phyloP scores from a whole-genome alignment of 202 grass and related monocot species.

The Digitaria exilis region DNA sequence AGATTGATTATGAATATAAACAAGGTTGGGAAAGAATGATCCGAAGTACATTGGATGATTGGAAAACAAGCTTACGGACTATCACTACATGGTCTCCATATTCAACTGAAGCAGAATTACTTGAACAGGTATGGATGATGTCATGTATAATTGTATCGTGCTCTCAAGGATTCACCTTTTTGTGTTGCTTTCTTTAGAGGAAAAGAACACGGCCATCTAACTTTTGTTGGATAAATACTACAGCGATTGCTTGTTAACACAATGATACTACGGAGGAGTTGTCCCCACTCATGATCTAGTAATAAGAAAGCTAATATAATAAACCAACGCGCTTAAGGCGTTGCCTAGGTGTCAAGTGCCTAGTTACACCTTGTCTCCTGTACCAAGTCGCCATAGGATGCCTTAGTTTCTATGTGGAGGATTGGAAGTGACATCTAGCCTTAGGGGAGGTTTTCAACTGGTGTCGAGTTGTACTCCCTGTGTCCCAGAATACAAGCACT shows the following conservation, averaged over 20 bases:
- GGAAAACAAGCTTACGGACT: constrained; percentile 73
- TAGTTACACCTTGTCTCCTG: background rate
- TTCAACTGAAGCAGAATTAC: constrained; percentile 83
- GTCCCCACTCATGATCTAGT: constrained; percentile 6
- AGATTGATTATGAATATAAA: constrained; percentile 91
- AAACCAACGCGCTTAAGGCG: background rate
- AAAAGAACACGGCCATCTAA: background rate
- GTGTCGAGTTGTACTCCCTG: background rate
- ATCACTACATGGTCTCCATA: constrained; percentile 86
- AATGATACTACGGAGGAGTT: background rate
- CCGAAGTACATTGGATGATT: constrained; percentile 63
- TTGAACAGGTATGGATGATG: constrained; percentile 69
- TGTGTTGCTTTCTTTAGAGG: background rate
- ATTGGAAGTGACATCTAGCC: background rate
- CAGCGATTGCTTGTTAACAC: background rate
- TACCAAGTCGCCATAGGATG: too few relatives aligned
- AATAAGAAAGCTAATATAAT: constrained; percentile 2
- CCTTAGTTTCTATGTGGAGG: background rate
- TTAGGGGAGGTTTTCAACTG: constrained; percentile 2
- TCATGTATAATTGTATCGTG: background rate
- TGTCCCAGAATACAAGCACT: background rate
- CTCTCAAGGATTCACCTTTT: background rate
- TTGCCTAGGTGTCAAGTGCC: background rate
- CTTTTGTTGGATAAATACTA: background rate
- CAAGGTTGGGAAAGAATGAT: constrained; percentile 67